A percentile compares a stretch with the other conserved stretches of the same genome.
Evolutionary conservation across 2,329 filamentous ascomycete genomes (phyloP).

Genomic region (Aureobasidium melanogenum): DNA sequence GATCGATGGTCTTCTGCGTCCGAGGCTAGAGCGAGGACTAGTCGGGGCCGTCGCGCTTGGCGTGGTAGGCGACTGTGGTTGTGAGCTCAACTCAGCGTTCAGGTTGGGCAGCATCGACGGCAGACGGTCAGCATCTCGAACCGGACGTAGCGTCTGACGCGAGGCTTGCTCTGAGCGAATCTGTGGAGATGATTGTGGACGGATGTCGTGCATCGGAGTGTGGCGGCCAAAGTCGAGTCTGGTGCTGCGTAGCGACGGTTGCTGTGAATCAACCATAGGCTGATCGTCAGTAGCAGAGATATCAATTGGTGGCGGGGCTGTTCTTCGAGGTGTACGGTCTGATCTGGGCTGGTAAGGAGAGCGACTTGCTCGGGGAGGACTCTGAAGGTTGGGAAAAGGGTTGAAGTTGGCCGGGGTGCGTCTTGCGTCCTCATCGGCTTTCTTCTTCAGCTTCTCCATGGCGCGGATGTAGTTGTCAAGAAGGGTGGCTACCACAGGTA

Average conservation of each 20-base stretch:
- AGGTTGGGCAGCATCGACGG: conserved; percentile 70
- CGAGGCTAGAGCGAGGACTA: conserved; percentile 38
- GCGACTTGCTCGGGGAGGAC: not conserved
- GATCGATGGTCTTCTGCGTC: conserved; percentile 70
- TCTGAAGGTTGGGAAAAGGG: conserved; percentile 3
- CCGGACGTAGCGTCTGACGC: conserved; percentile 50
- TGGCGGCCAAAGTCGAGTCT: conserved; percentile 7
- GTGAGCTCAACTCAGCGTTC: conserved; percentile 65
- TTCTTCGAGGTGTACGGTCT: conserved; percentile 41
- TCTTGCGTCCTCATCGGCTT: conserved; percentile 11
- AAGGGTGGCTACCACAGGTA: conserved; percentile 95
- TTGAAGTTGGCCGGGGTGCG: not conserved
- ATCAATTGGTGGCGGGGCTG: conserved; percentile 81
- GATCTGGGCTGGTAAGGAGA: conserved; percentile 20
- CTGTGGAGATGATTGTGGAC: conserved; percentile 23
- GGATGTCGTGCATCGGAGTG: conserved; percentile 11
- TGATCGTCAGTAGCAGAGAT: conserved; percentile 46
- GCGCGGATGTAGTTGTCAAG: conserved; percentile 98
- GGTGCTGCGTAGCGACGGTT: not conserved
- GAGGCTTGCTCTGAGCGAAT: conserved; percentile 20
- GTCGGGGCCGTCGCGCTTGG: conserved; percentile 57
- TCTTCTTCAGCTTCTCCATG: conserved; percentile 82
- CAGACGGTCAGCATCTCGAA: conserved; percentile 72
- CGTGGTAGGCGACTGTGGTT: conserved; percentile 84
- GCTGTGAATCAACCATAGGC: not conserved